A percentile compares a stretch with the other conserved stretches of the same genome.
These are phyloP conservation scores for Aspergillus nanangensis DNA, from an alignment of 495 filamentous ascomycete genomes.

Conservation along the genomic window DNA sequence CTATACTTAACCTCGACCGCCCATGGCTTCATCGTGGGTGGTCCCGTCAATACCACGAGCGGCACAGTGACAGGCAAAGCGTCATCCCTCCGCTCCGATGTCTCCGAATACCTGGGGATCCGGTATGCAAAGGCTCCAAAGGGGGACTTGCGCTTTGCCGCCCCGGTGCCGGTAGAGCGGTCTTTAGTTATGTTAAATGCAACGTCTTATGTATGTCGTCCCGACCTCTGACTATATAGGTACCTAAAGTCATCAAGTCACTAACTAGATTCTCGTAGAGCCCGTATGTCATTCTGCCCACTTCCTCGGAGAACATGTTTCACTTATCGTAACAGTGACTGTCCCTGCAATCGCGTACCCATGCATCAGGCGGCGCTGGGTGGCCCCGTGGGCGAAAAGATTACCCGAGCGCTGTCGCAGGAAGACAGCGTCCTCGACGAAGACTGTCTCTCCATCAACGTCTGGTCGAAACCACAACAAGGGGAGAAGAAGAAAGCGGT, in stretches of 20 bases:
- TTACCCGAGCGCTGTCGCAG: constrained; percentile 7
- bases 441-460: constrained; percentile 34
- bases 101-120: constrained; percentile 45
- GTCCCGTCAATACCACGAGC: constrained; percentile 19
- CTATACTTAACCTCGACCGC: background rate
- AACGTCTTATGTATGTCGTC: constrained; percentile 15
- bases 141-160: constrained; percentile 21
- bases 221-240: background rate
- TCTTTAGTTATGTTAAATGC: constrained; percentile 12
- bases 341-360: constrained; percentile 12
- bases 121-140: constrained; percentile 31
- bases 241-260: background rate
- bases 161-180: constrained; percentile 16
- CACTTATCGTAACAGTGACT: constrained; percentile 5
- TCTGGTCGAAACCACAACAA: constrained; percentile 30
- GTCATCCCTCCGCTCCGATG: constrained; percentile 29
- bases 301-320: background rate
- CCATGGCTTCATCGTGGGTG: constrained; percentile 6
- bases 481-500: constrained; percentile 24
- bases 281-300: constrained; percentile 2
- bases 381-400: constrained; percentile 12
- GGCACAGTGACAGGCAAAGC: constrained; percentile 38
- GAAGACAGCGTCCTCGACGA: constrained; percentile 19
- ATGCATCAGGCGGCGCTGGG: constrained; percentile 11
- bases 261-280: constrained; percentile 1